phyloP scores from a whole-genome alignment of 1,284 basidiomycete species.

The Trichosporon sp. region DNA sequence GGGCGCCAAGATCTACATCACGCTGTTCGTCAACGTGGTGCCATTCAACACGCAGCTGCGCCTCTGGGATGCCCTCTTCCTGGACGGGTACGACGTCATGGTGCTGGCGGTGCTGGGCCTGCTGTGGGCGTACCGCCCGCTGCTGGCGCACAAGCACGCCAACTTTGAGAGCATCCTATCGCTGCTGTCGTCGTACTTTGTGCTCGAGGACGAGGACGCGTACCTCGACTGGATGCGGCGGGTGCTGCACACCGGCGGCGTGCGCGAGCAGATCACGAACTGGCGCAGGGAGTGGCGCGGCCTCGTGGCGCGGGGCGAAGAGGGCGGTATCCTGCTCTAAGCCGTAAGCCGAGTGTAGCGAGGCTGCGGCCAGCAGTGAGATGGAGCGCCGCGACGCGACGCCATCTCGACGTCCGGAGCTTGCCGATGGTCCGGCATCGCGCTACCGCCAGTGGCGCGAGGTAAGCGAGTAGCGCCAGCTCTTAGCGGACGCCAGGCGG shows the following conservation, averaged over 20 bases:
- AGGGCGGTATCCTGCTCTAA: conserved; percentile 28
- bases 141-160: conserved; percentile 49
- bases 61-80: conserved; percentile 87
- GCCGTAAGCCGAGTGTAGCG: neutral
- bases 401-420: too few relatives aligned
- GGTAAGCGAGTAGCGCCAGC: too few relatives aligned
- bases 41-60: conserved; percentile 92
- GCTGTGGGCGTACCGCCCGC: conserved; percentile 67
- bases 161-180: conserved; percentile 87
- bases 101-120: conserved; percentile 78
- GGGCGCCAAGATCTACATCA: conserved; percentile 99
- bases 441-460: too few relatives aligned
- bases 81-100: conserved; percentile 87
- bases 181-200: conserved; percentile 82
- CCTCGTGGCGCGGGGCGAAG: conserved; percentile 35
- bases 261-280: conserved; percentile 62
- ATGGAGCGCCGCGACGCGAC: too few relatives aligned
- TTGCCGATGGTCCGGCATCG: too few relatives aligned
- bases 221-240: conserved; percentile 74
- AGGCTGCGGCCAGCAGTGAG: too few relatives aligned
- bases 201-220: conserved; percentile 78
- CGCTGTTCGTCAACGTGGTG: conserved; percentile 89
- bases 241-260: conserved; percentile 64
- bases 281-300: conserved; percentile 50
- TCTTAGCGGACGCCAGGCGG: too few relatives aligned